Evolutionary conservation across 2,329 filamentous ascomycete species (phyloP), one percentile per base, ranked within the genome.

Genomic region (Bipolaris victoriae): DNA sequence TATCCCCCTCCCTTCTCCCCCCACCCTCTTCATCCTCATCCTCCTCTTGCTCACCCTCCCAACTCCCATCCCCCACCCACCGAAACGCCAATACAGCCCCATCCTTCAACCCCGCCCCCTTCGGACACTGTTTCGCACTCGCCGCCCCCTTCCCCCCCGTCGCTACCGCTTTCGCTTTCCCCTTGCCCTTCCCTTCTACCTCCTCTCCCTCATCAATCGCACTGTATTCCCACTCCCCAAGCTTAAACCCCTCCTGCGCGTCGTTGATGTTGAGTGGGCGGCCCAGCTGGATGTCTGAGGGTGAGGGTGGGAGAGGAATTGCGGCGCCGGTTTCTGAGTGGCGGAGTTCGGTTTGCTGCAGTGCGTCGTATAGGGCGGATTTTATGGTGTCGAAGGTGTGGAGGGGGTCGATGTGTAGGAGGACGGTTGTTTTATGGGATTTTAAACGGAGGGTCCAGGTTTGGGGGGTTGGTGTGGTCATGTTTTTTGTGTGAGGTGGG

Each of bases 391-490:
- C 41, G 52, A 82, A 75, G 47, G 74, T 72, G 52, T 76, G 66
- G 5, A 81, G 71, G 0, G 79, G 79, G 49, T 80, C 76, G 63
- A 76, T 69, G 69, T 82, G 78, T 0, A 83, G 74, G 40, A 82
- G 67, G 58, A 82, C 66, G 33, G 81, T 82, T 31, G 76, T 79
- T 46, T 76, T 78, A 66, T 76, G 68, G 51, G 77, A 69, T 63
- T 82, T 83, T 64, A 82, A 76, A 56, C 80, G 79, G 29, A 83
- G 73, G 1, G 79, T 82, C 72, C 72, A 76, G 16, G 73, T 72
- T 55, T 60, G 60, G 4, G 74, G 66, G 5, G 64, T 60, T 3
- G 73, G 70, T 3, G 55, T 53, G 3, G 66, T 53, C 64, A 68
- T 72, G 7, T 26, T 10, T 29, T 29, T 29, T n/a, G 37, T 60